phyloP scores from a whole-genome alignment of 805 yeast genomes.

The Blastobotrys robertii region DNA sequence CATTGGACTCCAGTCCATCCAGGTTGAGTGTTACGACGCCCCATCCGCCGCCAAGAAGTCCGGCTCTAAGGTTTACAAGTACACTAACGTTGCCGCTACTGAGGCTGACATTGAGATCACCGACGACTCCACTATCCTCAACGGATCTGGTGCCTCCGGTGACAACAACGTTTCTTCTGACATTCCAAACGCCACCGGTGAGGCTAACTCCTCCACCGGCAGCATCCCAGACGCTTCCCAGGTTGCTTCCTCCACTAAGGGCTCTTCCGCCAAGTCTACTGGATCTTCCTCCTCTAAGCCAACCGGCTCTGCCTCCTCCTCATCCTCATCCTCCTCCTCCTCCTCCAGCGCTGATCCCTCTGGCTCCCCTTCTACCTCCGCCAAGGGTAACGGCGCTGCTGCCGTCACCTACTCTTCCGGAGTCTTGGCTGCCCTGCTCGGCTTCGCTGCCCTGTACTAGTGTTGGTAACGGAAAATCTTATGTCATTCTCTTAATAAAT shows the following conservation, averaged over 20 bases:
- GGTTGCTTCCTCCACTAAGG: slow-evolving; percentile 5
- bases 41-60: slow-evolving; percentile 43
- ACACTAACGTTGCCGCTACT: slow-evolving; percentile 37
- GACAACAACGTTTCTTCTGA: slow-evolving; percentile 6
- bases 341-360: slow-evolving; percentile 5
- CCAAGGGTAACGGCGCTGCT: background rate
- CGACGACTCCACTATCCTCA: slow-evolving; percentile 49
- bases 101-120: slow-evolving; percentile 49
- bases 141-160: slow-evolving; percentile 26
- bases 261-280: slow-evolving; percentile 16
- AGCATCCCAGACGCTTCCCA: slow-evolving; percentile 9
- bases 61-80: slow-evolving; percentile 45
- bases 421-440: background rate
- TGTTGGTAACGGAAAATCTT: no score
- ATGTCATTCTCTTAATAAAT: no score
- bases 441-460: no score
- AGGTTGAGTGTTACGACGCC: slow-evolving; percentile 61
- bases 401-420: background rate
- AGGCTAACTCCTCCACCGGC: slow-evolving; percentile 1
- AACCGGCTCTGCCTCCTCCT: slow-evolving; percentile 6
- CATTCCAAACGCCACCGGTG: slow-evolving; percentile 5
- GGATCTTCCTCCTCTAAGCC: slow-evolving; percentile 8
- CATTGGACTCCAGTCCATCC: slow-evolving; percentile 49
- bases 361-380: slow-evolving; percentile 2
- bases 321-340: slow-evolving; percentile 10